phyloP scores from a whole-genome alignment of 257 asterid species.

The Mentha longifolia region DNA sequence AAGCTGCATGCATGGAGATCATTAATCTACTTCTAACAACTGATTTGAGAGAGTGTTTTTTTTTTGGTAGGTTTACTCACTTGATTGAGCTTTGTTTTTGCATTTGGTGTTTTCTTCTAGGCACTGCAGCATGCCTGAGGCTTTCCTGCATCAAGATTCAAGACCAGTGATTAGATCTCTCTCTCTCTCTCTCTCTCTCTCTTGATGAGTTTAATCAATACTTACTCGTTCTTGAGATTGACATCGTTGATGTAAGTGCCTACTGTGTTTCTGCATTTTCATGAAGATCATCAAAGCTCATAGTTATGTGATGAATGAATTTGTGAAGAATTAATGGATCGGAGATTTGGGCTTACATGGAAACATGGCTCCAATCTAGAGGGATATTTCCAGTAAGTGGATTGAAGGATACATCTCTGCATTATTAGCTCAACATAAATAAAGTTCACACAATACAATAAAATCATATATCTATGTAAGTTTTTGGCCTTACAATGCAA shows the following conservation, averaged over 20 bases:
- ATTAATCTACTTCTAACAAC: no score
- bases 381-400: conserved; percentile 54
- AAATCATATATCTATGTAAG: not conserved
- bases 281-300: no score
- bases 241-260: conserved; percentile 57
- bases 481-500: conserved; percentile 57
- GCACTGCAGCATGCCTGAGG: conserved; percentile 48
- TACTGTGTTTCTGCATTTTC: conserved; percentile 52
- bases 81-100: conserved; percentile 40
- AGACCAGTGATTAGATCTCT: no score
- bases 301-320: no score
- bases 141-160: no score
- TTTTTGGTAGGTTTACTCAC: no score
- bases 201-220: not conserved
- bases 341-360: conserved; percentile 47
- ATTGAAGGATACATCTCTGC: conserved; percentile 75
- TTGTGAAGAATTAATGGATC: not conserved
- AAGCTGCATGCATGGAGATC: conserved; percentile 45
- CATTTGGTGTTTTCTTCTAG: conserved; percentile 47
- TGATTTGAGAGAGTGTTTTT: no score
- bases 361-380: conserved; percentile 37
- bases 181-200: not conserved
- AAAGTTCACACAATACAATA: not conserved
- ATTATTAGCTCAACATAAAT: not conserved
- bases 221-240: conserved; percentile 51